Conservation (phyloP, 768 basidiomycete species). For the Rubroboletus satanas region DNA sequence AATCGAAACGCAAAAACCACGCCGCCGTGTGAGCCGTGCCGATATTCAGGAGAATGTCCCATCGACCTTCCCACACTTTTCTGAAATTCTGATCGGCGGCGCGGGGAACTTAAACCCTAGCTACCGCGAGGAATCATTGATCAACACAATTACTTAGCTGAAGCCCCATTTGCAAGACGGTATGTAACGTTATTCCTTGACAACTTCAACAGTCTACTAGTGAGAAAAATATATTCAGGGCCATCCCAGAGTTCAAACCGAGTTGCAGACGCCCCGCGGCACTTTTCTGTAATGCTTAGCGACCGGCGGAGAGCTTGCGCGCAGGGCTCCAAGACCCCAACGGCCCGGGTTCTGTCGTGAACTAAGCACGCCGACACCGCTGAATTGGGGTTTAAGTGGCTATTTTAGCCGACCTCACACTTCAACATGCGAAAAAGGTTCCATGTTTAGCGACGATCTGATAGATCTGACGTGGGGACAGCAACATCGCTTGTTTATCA, state of each 20-base stretch:
- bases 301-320: not conserved
- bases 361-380: not conserved
- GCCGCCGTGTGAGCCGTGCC: no score
- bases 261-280: not conserved
- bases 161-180: not conserved
- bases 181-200: not conserved
- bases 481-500: not conserved
- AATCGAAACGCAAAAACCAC: not conserved
- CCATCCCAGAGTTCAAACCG: not conserved
- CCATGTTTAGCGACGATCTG: not conserved
- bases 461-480: not conserved
- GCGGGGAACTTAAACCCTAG: not conserved
- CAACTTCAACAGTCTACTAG: not conserved
- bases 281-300: not conserved
- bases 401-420: not conserved
- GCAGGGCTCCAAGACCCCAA: not conserved
- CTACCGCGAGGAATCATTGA: not conserved
- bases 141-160: not conserved
- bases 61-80: not conserved
- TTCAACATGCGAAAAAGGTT: not conserved
- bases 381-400: not conserved
- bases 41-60: not conserved
- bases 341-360: not conserved
- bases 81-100: not conserved
- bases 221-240: not conserved